These are phyloP conservation scores for Leccinum pachyderme DNA, from an alignment of 1,284 basidiomycete species.

Conservation along the genomic window DNA sequence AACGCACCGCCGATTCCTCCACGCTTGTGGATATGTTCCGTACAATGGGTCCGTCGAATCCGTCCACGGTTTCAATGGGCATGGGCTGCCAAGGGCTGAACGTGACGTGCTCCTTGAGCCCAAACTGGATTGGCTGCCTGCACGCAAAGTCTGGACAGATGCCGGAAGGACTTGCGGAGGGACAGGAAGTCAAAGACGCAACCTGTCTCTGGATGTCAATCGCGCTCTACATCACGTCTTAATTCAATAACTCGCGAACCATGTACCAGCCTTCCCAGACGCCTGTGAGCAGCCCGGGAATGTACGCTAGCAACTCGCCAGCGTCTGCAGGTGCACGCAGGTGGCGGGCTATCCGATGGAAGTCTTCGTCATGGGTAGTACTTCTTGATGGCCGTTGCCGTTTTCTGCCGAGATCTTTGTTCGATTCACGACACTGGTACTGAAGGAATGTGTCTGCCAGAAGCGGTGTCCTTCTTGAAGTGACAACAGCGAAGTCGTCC, in stretches of 20 bases:
- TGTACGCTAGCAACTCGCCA: constrained; percentile 34
- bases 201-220: constrained; percentile 29
- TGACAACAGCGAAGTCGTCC: constrained; percentile 44
- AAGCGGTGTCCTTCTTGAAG: constrained; percentile 39
- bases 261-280: constrained; percentile 58
- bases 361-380: constrained; percentile 40
- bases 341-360: constrained; percentile 36
- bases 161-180: constrained; percentile 9
- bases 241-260: constrained; percentile 37
- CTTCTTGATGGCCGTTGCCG: constrained; percentile 37
- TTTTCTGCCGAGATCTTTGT: constrained; percentile 33
- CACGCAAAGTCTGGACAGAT: constrained; percentile 31
- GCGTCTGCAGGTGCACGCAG: constrained; percentile 20
- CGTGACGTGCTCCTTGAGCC: constrained; percentile 30
- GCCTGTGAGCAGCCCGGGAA: constrained; percentile 46
- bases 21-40: constrained; percentile 24
- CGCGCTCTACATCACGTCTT: constrained; percentile 5
- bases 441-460: constrained; percentile 40
- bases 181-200: constrained; percentile 24
- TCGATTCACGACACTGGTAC: constrained; percentile 31
- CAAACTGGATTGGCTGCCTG: constrained; percentile 36
- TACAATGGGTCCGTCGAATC: constrained; percentile 28
- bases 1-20: constrained; percentile 27
- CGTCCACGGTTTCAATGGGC: constrained; percentile 22
- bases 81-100: constrained; percentile 34